phyloP scores from a whole-genome alignment of 208 protist genomes.

The Trypanosoma scelopori region DNA sequence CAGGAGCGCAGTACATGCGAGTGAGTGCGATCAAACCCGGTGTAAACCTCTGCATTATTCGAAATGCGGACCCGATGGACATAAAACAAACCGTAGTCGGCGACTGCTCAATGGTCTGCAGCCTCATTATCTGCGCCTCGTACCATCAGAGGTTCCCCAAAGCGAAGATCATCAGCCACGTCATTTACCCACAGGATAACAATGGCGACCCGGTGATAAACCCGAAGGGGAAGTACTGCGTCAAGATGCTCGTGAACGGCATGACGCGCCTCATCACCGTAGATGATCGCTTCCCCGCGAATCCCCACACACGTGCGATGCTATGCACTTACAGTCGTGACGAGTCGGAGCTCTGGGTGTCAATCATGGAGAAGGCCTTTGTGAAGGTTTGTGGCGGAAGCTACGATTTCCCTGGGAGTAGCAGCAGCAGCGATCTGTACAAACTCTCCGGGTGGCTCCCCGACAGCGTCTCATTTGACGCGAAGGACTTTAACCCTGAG shows the following conservation, averaged over 20 bases:
- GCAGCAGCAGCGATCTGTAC: slow-evolving; percentile 83
- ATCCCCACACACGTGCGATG: slow-evolving; percentile 32
- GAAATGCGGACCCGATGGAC: slow-evolving; percentile 71
- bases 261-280: slow-evolving; percentile 85
- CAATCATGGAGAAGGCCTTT: slow-evolving; percentile 89
- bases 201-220: slow-evolving; percentile 76
- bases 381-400: slow-evolving; percentile 86
- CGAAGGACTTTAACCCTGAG: slow-evolving; percentile 57
- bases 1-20: slow-evolving; percentile 35
- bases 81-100: slow-evolving; percentile 85
- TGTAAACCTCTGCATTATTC: slow-evolving; percentile 38
- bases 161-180: slow-evolving; percentile 78
- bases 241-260: slow-evolving; percentile 93
- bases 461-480: slow-evolving; percentile 43
- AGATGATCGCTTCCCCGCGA: slow-evolving; percentile 82
- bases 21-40: slow-evolving; percentile 19
- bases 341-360: slow-evolving; percentile 60
- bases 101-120: slow-evolving; percentile 88
- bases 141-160: slow-evolving; percentile 86
- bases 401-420: slow-evolving; percentile 87
- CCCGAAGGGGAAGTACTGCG: slow-evolving; percentile 86
- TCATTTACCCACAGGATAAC: slow-evolving; percentile 87
- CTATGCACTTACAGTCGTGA: slow-evolving; percentile 39
- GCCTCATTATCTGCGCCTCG: slow-evolving; percentile 71
- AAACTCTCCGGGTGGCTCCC: slow-evolving; percentile 89